Percentiles rank a stretch among this genome's conserved stretches.
Conservation (phyloP, 2,329 filamentous ascomycete genomes). For the Sphaerulina vaccinii region DNA sequence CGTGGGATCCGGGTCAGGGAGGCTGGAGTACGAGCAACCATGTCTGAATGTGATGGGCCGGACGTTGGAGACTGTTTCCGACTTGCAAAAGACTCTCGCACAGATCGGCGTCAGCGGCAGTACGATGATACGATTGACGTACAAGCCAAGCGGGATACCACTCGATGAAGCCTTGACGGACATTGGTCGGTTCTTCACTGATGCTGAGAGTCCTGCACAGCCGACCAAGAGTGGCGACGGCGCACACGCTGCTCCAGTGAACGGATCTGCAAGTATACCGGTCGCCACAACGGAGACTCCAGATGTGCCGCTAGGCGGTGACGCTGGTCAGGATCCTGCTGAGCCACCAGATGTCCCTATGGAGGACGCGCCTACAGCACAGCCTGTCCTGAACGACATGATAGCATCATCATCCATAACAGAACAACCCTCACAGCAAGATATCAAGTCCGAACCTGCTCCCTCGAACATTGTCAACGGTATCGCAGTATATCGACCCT, state of each 20-base stretch:
- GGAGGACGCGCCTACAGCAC: conserved; percentile 25
- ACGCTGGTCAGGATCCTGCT: conserved; percentile 28
- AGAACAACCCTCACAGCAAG: conserved; percentile 6
- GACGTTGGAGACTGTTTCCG: conserved; percentile 71
- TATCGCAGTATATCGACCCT: conserved; percentile 67
- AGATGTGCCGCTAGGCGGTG: conserved; percentile 23
- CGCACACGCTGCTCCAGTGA: conserved; percentile 29
- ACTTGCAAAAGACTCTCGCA: conserved; percentile 83
- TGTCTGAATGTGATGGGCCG: conserved; percentile 74
- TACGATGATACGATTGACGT: conserved; percentile 74
- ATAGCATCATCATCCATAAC: conserved; percentile 34
- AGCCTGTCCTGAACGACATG: conserved; percentile 28
- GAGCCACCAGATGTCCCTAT: conserved; percentile 31
- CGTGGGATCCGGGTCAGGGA: conserved; percentile 59
- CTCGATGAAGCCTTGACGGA: conserved; percentile 81
- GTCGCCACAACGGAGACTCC: conserved; percentile 28
- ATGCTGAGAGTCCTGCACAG: conserved; percentile 35
- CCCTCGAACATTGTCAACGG: conserved; percentile 30
- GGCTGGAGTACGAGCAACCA: conserved; percentile 84
- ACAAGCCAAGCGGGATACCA: conserved; percentile 72
- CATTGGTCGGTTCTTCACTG: conserved; percentile 73
- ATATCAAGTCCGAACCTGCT: neutral
- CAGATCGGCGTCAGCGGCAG: conserved; percentile 88
- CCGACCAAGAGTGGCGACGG: conserved; percentile 21
- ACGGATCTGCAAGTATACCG: conserved; percentile 25